phyloP scores from a whole-genome alignment of 2,329 filamentous ascomycete species.

The Coniella vitis region DNA sequence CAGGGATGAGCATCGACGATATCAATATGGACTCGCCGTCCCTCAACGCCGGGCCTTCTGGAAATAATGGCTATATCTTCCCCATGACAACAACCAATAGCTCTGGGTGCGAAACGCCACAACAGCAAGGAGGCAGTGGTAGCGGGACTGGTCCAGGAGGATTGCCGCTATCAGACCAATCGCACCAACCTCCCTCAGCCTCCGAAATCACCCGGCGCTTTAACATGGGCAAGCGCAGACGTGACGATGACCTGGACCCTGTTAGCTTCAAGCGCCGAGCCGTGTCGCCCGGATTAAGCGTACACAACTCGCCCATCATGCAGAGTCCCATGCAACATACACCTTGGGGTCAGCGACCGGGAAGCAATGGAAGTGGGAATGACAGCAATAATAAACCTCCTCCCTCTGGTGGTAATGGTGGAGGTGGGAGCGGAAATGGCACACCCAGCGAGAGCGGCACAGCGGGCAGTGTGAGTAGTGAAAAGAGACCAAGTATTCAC shows the following conservation, averaged over 20 bases:
- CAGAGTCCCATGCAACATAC: conserved; percentile 73
- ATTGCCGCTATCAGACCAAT: conserved; percentile 18
- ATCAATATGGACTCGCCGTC: conserved; percentile 66
- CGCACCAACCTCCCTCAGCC: conserved; percentile 48
- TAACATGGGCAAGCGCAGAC: conserved; percentile 66
- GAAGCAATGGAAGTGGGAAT: conserved; percentile 49
- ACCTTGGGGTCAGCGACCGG: conserved; percentile 59
- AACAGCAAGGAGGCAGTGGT: conserved; percentile 21
- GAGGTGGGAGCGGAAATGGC: conserved; percentile 41
- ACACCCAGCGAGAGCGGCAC: conserved; percentile 37
- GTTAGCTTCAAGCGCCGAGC: conserved; percentile 84
- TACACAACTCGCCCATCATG: conserved; percentile 81
- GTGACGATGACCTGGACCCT: conserved; percentile 83
- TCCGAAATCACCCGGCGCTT: conserved; percentile 73
- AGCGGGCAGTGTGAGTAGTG: conserved; percentile 28
- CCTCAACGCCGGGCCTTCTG: conserved; percentile 16
- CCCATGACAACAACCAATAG: conserved; percentile 26
- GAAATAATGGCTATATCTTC: conserved; percentile 22
- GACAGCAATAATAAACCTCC: conserved; percentile 6
- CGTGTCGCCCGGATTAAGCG: conserved; percentile 85
- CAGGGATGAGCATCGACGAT: conserved; percentile 59
- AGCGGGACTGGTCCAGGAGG: conserved; percentile 13
- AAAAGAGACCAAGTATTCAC: conserved; percentile 33
- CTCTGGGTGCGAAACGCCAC: conserved; percentile 32
- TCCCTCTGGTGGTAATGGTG: conserved; percentile 17